Evolutionary conservation across 495 filamentous ascomycete genomes (phyloP), one percentile per base, ranked within the genome.

Genomic region (Cercophora samala): DNA sequence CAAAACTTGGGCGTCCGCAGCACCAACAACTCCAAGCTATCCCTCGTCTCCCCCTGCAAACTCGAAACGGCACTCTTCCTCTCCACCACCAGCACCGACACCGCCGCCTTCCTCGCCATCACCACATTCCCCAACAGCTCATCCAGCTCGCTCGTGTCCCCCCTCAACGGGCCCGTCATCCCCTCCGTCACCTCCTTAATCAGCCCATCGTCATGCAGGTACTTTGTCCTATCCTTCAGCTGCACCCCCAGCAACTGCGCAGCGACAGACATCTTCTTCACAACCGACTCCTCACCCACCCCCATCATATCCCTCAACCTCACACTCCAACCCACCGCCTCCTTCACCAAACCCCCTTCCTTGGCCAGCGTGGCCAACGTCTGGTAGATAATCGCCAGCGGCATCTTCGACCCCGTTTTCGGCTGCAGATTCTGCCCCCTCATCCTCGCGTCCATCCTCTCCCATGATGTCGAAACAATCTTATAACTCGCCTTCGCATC

Each of bases 71-170:
- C 63, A 8, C 62, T 60, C 11, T 65, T 69, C 17, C 62, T 22
- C 21, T 69, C 66, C 21, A 53, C 64, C 22, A 73, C 70, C 66
- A 90, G 77, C 64, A 87, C 77, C 51, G 78, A 77, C 68, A 89
- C 84, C 0, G 85, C 83, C 19, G 85, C 74, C 70, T 87, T 90
- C 67, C 90, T 85, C 24, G 88, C 80, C 51, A 78, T 81, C 25
- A 85, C 88, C n/a, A 91, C 79, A 66, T 87, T 88, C 17, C 82
- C 76, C 17, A 93, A 73, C 1, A 93, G 78, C 32, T 91, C 89
- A 68, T 93, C 90, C n/a, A 93, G 74, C 63, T 91, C 89, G 13
- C 74, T 72, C 4, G 81, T 74, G 17, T 85, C 88, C 1, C 91
- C 91, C 65, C 86, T 84, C 17, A 92, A 72, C 0, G 85, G 80